Conservation (phyloP, 2,329 filamentous ascomycete genomes). For the Trematosphaeria pertusa region DNA sequence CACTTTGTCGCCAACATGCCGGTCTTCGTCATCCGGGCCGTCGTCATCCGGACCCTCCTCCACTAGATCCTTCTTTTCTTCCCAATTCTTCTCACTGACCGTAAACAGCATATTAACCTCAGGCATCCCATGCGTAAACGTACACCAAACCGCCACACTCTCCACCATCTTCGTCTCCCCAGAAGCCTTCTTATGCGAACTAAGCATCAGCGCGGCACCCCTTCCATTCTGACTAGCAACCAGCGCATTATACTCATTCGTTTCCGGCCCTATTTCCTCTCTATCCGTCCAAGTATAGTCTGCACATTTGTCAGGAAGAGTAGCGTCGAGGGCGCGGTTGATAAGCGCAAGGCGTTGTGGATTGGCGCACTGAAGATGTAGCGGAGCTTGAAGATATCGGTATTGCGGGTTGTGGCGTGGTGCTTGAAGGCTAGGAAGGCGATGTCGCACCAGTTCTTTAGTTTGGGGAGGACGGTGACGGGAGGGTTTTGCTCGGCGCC, state of each 20-base stretch:
- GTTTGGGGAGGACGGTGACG: slow-evolving; percentile 1
- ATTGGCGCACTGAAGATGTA: slow-evolving; percentile 5
- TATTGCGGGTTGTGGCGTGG: background rate
- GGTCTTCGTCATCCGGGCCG: no score
- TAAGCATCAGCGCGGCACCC: slow-evolving; percentile 12
- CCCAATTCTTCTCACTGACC: no score
- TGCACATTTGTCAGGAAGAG: background rate
- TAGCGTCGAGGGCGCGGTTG: no score
- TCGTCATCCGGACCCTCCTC: no score
- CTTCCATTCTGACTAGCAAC: slow-evolving; percentile 13
- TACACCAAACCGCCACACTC: slow-evolving; percentile 1
- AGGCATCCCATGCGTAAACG: background rate
- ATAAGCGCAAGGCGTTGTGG: no score
- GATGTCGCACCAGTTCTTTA: slow-evolving; percentile 4
- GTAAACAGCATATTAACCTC: background rate
- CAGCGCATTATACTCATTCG: slow-evolving; percentile 5
- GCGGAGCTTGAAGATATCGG: background rate
- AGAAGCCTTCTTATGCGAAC: slow-evolving; percentile 12
- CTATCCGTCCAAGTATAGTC: background rate
- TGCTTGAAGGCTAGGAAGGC: background rate
- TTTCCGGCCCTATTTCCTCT: background rate
- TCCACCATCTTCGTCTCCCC: slow-evolving; percentile 1
- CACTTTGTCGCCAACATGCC: no score
- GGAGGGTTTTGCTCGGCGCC: slow-evolving; percentile 1
- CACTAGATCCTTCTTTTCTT: no score